Evolutionary conservation across 2,329 filamentous ascomycete species (phyloP).

Genomic region (Calonectria ilicicola): DNA sequence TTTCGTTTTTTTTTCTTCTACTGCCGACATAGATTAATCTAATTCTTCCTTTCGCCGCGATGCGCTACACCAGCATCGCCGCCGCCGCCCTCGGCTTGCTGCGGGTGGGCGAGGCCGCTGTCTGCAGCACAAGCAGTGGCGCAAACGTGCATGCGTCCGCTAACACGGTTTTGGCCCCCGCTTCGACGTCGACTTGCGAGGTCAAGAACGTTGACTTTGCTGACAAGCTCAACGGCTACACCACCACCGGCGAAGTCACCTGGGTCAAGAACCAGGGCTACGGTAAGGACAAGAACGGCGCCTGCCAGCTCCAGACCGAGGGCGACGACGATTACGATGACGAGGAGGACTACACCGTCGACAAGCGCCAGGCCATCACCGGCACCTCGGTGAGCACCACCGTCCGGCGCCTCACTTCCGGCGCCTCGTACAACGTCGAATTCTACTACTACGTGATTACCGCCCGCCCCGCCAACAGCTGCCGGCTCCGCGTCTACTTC

Average conservation of each 20-base stretch:
- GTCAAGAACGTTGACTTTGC: background rate
- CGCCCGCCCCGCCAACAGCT: slow-evolving; percentile 6
- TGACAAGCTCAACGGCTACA: background rate
- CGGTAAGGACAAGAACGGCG: background rate
- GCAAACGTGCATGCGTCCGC: background rate
- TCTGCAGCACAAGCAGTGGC: background rate
- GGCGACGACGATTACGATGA: slow-evolving; percentile 1
- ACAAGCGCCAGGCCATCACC: background rate
- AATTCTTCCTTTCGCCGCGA: background rate
- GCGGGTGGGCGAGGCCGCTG: slow-evolving; percentile 1
- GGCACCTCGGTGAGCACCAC: slow-evolving; percentile 1
- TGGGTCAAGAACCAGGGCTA: background rate
- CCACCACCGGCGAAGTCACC: background rate
- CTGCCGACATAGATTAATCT: background rate
- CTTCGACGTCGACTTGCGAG: background rate
- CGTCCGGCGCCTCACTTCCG: background rate
- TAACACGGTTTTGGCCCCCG: background rate
- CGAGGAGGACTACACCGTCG: background rate
- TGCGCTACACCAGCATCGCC: slow-evolving; percentile 12
- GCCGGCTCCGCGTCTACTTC: slow-evolving; percentile 7
- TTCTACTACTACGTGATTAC: slow-evolving; percentile 10
- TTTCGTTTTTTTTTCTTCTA: background rate
- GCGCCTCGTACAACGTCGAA: background rate
- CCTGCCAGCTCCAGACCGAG: background rate
- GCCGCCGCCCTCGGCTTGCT: slow-evolving; percentile 13